phyloP scores from a whole-genome alignment of 2,329 filamentous ascomycete species.

The Talaromyces amestolkiae region DNA sequence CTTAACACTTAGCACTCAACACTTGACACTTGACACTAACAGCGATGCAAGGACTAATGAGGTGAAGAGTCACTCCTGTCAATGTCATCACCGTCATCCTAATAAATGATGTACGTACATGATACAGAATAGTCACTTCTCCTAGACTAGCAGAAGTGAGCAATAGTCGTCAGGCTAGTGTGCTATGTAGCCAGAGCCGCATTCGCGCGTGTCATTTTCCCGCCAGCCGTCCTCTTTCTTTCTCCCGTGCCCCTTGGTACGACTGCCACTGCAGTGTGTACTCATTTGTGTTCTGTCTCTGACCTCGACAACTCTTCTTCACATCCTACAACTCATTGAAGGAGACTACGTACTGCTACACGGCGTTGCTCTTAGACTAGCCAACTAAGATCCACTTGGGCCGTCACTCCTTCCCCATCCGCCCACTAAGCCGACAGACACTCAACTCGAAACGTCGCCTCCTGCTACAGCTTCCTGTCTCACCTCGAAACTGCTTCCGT shows the following conservation, averaged over 20 bases:
- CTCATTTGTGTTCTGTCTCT: neutral
- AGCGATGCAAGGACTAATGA: neutral
- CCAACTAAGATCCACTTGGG: neutral
- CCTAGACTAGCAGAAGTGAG: neutral
- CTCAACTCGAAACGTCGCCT: slow-evolving; percentile 1
- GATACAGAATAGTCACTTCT: neutral
- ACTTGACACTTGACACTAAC: too few species aligned
- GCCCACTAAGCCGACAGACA: neutral
- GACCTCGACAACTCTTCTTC: neutral
- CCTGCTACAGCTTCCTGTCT: slow-evolving; percentile 12
- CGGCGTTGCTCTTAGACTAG: neutral
- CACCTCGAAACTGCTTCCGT: neutral
- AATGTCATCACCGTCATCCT: neutral
- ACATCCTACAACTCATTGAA: too few species aligned
- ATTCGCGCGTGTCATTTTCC: neutral
- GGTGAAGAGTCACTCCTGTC: neutral
- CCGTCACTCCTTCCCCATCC: slow-evolving; percentile 17
- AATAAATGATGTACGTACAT: too few species aligned
- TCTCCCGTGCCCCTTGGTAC: neutral
- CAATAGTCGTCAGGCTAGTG: neutral
- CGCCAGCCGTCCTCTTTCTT: neutral
- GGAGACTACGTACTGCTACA: too few species aligned
- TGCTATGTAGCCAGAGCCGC: neutral
- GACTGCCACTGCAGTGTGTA: too few species aligned
- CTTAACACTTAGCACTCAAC: neutral